phyloP scores from a whole-genome alignment of 2,329 filamentous ascomycete genomes.

The Cadophora malorum region DNA sequence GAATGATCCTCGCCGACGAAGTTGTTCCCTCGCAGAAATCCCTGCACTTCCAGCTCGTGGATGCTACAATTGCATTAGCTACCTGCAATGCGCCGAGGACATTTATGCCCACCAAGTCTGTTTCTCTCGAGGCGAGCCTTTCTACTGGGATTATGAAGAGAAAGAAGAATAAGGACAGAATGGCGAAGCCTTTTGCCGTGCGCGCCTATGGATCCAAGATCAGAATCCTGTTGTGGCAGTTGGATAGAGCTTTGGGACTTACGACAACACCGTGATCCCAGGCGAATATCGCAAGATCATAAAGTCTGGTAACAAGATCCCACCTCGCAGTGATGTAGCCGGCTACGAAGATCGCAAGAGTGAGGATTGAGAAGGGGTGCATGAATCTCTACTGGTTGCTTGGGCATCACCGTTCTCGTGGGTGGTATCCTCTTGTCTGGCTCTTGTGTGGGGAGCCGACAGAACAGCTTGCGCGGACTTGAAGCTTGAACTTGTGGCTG shows the following conservation, averaged over 20 bases:
- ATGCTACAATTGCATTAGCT: constrained; percentile 63
- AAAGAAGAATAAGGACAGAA: constrained; percentile 85
- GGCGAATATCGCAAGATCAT: constrained; percentile 96
- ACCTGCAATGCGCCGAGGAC: constrained; percentile 31
- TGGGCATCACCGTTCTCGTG: constrained; percentile 39
- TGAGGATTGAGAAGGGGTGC: constrained; percentile 97
- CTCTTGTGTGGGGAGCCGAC: constrained; percentile 15
- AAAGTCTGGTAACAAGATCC: constrained; percentile 95
- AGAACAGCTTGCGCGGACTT: constrained; percentile 23
- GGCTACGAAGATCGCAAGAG: constrained; percentile 97
- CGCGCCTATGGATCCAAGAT: constrained; percentile 65
- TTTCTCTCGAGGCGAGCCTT: constrained; percentile 81
- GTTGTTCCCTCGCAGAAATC: constrained; percentile 93
- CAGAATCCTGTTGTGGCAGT: constrained; percentile 23
- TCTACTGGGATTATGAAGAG: constrained; percentile 84
- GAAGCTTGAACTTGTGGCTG: constrained; percentile 14
- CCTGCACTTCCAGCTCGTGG: constrained; percentile 78
- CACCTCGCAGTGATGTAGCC: constrained; percentile 99
- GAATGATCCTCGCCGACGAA: constrained; percentile 93
- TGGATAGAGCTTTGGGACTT: constrained; percentile 47
- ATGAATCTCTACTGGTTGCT: constrained; percentile 57
- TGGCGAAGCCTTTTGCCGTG: constrained; percentile 82
- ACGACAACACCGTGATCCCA: constrained; percentile 99
- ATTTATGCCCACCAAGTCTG: constrained; percentile 70
- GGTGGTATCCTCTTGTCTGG: constrained; percentile 3